These are phyloP conservation scores for Solanum arcanum DNA, from an alignment of 257 asterid genomes.

Conservation along the genomic window DNA sequence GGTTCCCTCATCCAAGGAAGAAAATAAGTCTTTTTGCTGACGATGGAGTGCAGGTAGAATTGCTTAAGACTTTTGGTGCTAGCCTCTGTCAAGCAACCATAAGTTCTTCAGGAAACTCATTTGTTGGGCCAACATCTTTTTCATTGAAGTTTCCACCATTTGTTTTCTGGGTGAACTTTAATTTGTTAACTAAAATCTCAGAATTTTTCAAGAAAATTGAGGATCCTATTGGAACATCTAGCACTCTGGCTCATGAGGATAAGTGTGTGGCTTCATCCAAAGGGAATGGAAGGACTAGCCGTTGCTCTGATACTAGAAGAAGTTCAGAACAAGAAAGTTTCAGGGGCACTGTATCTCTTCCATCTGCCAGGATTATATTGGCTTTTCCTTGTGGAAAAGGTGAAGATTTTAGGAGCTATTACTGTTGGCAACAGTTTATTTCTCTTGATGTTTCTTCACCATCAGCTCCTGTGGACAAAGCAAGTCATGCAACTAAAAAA, in stretches of 20 bases:
- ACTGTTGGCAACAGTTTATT: constrained; percentile 58
- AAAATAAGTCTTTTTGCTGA: constrained; percentile 17
- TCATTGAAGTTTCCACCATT: constrained; percentile 63
- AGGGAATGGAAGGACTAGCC: constrained; percentile 22
- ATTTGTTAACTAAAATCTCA: constrained; percentile 23
- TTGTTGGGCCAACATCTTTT: constrained; percentile 49
- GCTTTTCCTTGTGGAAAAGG: constrained; percentile 46
- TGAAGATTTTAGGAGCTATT: constrained; percentile 32
- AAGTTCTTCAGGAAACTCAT: constrained; percentile 38
- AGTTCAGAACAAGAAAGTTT: constrained; percentile 23
- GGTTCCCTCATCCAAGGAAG: constrained; percentile 29
- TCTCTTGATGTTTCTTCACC: constrained; percentile 57
- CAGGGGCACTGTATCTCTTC: constrained; percentile 49
- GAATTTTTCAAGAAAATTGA: constrained; percentile 44
- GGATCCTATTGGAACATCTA: constrained; percentile 22
- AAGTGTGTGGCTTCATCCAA: constrained; percentile 8
- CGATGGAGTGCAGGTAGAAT: constrained; percentile 38
- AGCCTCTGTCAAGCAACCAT: constrained; percentile 44
- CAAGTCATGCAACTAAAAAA: constrained; percentile 24
- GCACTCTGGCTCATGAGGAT: constrained; percentile 11
- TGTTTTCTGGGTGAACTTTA: constrained; percentile 67
- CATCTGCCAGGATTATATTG: constrained; percentile 67
- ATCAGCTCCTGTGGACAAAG: constrained; percentile 18
- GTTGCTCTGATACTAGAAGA: constrained; percentile 16
- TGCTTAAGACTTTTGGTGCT: constrained; percentile 61